Base-by-base conservation (phyloP, 1,284 basidiomycete genomes). In the Ustilago tritici region DNA sequence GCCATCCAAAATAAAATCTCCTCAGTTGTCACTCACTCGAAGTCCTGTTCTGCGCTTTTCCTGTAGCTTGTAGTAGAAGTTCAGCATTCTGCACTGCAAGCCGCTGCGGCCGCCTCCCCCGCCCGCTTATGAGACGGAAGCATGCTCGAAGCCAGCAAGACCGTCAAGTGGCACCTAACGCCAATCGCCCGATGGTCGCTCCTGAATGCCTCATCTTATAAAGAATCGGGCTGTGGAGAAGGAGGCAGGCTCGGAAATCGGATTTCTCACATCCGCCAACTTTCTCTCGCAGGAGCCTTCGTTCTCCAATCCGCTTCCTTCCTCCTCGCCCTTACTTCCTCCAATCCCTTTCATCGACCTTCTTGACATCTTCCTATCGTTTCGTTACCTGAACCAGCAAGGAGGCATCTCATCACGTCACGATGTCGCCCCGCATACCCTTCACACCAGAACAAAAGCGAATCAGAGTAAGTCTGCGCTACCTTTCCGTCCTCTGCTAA, bases 401-500 rank as follows among this genome's bases (percentile, higher is more conserved):
- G n/a, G 41, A 41, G 43, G 15, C 43, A 53, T 23, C 23, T 47
- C 6, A 19, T 31, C 36, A 7, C 43, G 43, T 46, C n/a, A 50
- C 17, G 7, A 75, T 75, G 67, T 64, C 72, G 19, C 67, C 76
- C 4, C 32, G 73, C 32, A 49, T 70, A n/a, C 64, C 70, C 1
- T 61, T 76, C 43, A 79, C 78, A 3, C 70, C 70, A 8, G 67
- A 79, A 28, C 78, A 79, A 34, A 64, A 56, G 36, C 64, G 78
- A 6, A 73, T 79, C 54, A 40, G 78, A 34, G 78, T 79, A 67
- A 58, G 77, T 17, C 10, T n/a, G 23, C 10, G 3, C 49, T 58
- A 8, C 43, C 23, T 28, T 28, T 31, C 43, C 10, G 15, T 23
- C 17, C 23, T 28, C n/a, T 36, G 32, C 23, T 46, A 17, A 2